Evolutionary conservation across 192 early-diverging fungal genomes (phyloP).

Genomic region (Entomortierella parvispora): DNA sequence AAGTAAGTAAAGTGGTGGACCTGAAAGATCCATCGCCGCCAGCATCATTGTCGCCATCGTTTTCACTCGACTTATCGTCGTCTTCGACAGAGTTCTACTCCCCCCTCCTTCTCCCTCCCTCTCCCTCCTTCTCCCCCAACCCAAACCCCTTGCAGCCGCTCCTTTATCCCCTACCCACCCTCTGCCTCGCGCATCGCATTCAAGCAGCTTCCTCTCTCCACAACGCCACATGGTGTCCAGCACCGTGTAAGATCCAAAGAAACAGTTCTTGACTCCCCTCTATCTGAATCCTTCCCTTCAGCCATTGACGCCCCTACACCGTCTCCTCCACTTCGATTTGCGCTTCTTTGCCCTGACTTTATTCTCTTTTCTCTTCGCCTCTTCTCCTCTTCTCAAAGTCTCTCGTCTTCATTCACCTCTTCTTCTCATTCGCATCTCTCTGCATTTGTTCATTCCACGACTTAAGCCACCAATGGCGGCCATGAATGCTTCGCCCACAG

Average conservation of each 20-base stretch:
- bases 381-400: neutral
- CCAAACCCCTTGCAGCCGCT: no score
- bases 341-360: neutral
- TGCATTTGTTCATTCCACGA: neutral
- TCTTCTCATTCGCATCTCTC: neutral
- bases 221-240: no score
- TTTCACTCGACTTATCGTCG: no score
- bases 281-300: no score
- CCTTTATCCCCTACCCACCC: neutral
- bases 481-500: neutral
- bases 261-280: no score
- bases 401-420: neutral
- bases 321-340: neutral
- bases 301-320: neutral
- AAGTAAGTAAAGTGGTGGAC: no score
- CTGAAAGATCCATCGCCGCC: no score
- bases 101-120: neutral
- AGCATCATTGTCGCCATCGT: no score
- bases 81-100: no score
- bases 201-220: no score
- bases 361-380: neutral
- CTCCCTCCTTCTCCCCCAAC: neutral
- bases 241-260: no score
- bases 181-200: no score
- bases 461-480: neutral